phyloP scores from a whole-genome alignment of 208 protist species.

The Trypanosoma rangeli region DNA sequence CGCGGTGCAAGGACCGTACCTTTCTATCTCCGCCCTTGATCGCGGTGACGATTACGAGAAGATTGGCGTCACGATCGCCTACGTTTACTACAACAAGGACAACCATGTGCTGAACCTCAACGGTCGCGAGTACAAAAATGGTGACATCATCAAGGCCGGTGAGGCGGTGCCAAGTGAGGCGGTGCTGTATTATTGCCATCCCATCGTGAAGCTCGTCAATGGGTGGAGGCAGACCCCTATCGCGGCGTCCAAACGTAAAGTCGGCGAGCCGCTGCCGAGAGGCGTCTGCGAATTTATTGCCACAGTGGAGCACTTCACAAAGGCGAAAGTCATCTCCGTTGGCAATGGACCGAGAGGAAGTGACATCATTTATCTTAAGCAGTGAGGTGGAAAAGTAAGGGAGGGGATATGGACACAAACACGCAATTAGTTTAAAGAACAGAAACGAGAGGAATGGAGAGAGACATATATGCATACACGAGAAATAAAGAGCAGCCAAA shows the following conservation, averaged over 20 bases:
- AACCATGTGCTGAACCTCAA: slow-evolving; percentile 60
- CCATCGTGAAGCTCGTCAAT: slow-evolving; percentile 84
- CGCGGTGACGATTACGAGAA: slow-evolving; percentile 91
- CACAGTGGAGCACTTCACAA: slow-evolving; percentile 86
- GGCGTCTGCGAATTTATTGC: slow-evolving; percentile 76
- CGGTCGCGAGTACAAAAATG: slow-evolving; percentile 78
- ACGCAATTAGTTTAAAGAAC: not conserved
- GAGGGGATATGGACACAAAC: too few species aligned
- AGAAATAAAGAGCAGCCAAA: not conserved
- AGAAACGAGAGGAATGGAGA: not conserved
- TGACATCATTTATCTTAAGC: slow-evolving; percentile 89
- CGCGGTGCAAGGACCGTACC: slow-evolving; percentile 84
- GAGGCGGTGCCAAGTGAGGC: slow-evolving; percentile 85
- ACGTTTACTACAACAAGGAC: slow-evolving; percentile 74
- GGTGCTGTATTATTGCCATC: slow-evolving; percentile 79
- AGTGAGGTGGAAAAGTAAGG: slow-evolving; percentile 35
- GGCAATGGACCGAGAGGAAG: slow-evolving; percentile 86
- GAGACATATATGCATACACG: too few species aligned
- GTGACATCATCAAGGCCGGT: slow-evolving; percentile 87
- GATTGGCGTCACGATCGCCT: slow-evolving; percentile 86
- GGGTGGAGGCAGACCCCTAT: slow-evolving; percentile 86
- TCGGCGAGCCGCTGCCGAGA: slow-evolving; percentile 63
- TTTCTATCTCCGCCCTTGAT: slow-evolving; percentile 92
- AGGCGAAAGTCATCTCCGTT: slow-evolving; percentile 86
- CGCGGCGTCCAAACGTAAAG: slow-evolving; percentile 49